A percentile compares a stretch with the other conserved stretches of the same genome.
These are phyloP conservation scores for Pseudodiploospora longispora DNA, from an alignment of 2,329 filamentous ascomycete genomes.

Conservation along the genomic window DNA sequence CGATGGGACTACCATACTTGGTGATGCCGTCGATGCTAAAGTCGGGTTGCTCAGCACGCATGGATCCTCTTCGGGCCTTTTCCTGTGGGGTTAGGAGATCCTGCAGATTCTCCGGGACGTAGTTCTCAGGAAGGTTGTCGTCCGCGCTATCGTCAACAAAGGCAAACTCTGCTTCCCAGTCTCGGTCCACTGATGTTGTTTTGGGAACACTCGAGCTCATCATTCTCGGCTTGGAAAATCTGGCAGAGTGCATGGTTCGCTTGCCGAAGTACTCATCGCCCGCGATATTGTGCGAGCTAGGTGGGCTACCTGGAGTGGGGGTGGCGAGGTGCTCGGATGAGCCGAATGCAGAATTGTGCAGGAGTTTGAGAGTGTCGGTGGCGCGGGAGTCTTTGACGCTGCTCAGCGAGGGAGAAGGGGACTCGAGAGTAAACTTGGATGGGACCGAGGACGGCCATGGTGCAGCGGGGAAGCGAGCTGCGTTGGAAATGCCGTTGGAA, in stretches of 20 bases:
- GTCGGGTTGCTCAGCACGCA: constrained; percentile 35
- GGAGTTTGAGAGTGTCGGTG: constrained; percentile 54
- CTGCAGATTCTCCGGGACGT: constrained; percentile 65
- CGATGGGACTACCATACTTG: constrained; percentile 55
- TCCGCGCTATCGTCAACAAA: constrained; percentile 66
- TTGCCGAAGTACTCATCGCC: constrained; percentile 58
- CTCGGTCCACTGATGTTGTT: constrained; percentile 53
- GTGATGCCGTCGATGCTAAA: constrained; percentile 33
- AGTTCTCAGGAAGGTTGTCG: constrained; percentile 36
- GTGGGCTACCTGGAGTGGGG: constrained; percentile 38
- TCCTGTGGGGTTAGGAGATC: constrained; percentile 60
- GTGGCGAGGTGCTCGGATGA: constrained; percentile 55
- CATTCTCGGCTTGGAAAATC: constrained; percentile 59
- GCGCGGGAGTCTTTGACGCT: constrained; percentile 52
- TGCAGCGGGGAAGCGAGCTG: constrained; percentile 67
- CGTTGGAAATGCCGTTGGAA: constrained; percentile 88
- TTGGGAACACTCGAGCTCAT: constrained; percentile 61
- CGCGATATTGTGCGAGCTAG: constrained; percentile 43
- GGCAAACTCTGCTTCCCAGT: constrained; percentile 61
- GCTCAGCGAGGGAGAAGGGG: constrained; percentile 66
- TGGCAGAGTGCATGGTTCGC: constrained; percentile 62
- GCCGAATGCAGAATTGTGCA: constrained; percentile 61
- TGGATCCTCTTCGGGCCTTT: constrained; percentile 56
- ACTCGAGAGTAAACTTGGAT: constrained; percentile 82
- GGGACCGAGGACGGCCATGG: constrained; percentile 90